Evolutionary conservation across 2,329 filamentous ascomycete genomes (phyloP).

Genomic region (Emergomyces orientalis): DNA sequence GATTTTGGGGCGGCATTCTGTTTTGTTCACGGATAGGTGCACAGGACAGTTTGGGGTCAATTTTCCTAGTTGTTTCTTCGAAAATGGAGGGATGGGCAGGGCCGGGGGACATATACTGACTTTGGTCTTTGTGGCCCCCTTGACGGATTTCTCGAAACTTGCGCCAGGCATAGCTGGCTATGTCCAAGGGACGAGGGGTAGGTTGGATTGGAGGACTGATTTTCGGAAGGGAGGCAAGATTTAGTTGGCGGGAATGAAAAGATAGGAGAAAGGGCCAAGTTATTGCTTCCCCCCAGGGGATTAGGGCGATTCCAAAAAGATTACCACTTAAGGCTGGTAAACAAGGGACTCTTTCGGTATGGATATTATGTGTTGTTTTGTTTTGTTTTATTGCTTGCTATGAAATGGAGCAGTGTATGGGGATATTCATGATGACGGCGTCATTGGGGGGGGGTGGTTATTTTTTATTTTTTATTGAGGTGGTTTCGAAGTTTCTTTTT

Average conservation of each 20-base stretch:
- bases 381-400: not conserved
- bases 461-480: not conserved
- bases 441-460: not conserved
- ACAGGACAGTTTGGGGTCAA: not conserved
- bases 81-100: not conserved
- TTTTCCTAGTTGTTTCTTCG: not conserved
- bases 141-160: conserved; percentile 98
- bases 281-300: not conserved
- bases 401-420: not conserved
- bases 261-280: not conserved
- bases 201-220: not conserved
- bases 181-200: not conserved
- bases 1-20: conserved; percentile 93
- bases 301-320: not conserved
- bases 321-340: not conserved
- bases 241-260: not conserved
- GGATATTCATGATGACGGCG: conserved; percentile 1
- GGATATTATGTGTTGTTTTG: not conserved
- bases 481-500: not conserved
- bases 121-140: conserved; percentile 97
- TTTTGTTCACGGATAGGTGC: not conserved
- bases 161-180: conserved; percentile 45
- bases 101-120: conserved; percentile 38
- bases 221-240: not conserved
- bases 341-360: not conserved